Conservation (phyloP, 2,329 filamentous ascomycete species). For the Botryosphaeria dothidea region DNA sequence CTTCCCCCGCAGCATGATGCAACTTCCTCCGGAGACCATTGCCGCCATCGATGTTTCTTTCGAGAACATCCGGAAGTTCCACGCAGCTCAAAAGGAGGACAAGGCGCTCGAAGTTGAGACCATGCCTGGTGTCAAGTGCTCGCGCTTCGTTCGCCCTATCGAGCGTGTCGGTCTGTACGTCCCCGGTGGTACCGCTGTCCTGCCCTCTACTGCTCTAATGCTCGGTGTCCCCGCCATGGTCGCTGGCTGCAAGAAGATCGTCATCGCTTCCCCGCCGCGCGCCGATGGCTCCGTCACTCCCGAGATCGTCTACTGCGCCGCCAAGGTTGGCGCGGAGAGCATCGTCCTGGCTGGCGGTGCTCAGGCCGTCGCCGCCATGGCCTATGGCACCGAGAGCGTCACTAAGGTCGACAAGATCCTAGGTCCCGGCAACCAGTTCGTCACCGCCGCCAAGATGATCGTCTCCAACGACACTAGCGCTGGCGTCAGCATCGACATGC, state of each 20-base stretch:
- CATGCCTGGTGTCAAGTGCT: slow-evolving; percentile 96
- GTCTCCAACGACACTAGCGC: slow-evolving; percentile 97
- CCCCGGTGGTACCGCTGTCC: slow-evolving; percentile 92
- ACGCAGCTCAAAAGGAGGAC: slow-evolving; percentile 84
- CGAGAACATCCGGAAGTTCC: slow-evolving; percentile 93
- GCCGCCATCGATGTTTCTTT: slow-evolving; percentile 92
- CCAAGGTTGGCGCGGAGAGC: slow-evolving; percentile 93
- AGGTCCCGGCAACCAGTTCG: slow-evolving; percentile 96
- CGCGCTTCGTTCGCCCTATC: slow-evolving; percentile 87
- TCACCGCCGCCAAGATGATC: slow-evolving; percentile 97
- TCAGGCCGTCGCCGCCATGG: slow-evolving; percentile 94
- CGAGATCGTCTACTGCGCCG: slow-evolving; percentile 95
- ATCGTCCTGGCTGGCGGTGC: slow-evolving; percentile 95
- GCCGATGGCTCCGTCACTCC: slow-evolving; percentile 88
- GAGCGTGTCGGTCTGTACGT: slow-evolving; percentile 96
- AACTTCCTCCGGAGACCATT: slow-evolving; percentile 78
- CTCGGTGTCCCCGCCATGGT: slow-evolving; percentile 97
- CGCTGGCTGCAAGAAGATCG: slow-evolving; percentile 91
- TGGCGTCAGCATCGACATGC: slow-evolving; percentile 96
- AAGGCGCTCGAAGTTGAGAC: slow-evolving; percentile 86
- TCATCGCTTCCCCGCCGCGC: slow-evolving; percentile 88
- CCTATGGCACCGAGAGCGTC: slow-evolving; percentile 92
- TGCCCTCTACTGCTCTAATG: slow-evolving; percentile 97
- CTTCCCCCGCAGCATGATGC: slow-evolving; percentile 83
- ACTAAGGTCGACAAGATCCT: slow-evolving; percentile 99